Percentiles rank a stretch among this genome's conserved stretches.
Conservation (phyloP, 768 basidiomycete species). For the Nevesoporus exiguus region DNA sequence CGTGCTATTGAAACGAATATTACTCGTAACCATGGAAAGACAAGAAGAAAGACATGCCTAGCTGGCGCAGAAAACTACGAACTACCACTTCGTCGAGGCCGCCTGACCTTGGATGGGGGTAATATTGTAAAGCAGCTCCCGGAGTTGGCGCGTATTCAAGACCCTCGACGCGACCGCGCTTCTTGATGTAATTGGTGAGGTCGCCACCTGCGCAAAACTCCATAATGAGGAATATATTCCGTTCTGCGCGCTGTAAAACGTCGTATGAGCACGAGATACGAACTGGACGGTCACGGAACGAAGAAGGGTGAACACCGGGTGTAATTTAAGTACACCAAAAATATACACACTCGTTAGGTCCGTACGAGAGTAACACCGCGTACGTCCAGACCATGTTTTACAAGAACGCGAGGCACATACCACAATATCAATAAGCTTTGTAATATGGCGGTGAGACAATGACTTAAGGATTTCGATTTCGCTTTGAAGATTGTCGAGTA, state of each 20-base stretch:
- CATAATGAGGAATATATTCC: constrained; percentile 92
- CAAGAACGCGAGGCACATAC: constrained; percentile 41
- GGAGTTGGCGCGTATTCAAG: constrained; percentile 76
- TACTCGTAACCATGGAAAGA: neutral
- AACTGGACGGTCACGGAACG: neutral
- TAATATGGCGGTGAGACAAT: constrained; percentile 90
- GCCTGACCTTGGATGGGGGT: constrained; percentile 87
- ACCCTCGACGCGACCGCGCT: constrained; percentile 88
- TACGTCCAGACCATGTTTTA: neutral
- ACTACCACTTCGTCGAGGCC: constrained; percentile 90
- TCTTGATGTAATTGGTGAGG: constrained; percentile 95
- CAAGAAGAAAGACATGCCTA: constrained; percentile 48
- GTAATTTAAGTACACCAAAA: neutral
- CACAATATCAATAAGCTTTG: constrained; percentile 88
- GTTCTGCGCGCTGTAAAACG: constrained; percentile 57
- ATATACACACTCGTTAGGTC: neutral
- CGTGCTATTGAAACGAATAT: constrained; percentile 55
- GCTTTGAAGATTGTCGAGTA: constrained; percentile 96
- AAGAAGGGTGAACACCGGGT: neutral
- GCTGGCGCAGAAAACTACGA: constrained; percentile 87
- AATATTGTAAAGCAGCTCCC: constrained; percentile 73
- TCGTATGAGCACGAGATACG: constrained; percentile 7
- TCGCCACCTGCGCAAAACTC: constrained; percentile 97
- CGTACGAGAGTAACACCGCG: neutral
- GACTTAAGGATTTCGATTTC: constrained; percentile 97